A percentile compares a stretch with the other conserved stretches of the same genome.
phyloP scores from a whole-genome alignment of 2,329 filamentous ascomycete species.

The Penicillium sp. region DNA sequence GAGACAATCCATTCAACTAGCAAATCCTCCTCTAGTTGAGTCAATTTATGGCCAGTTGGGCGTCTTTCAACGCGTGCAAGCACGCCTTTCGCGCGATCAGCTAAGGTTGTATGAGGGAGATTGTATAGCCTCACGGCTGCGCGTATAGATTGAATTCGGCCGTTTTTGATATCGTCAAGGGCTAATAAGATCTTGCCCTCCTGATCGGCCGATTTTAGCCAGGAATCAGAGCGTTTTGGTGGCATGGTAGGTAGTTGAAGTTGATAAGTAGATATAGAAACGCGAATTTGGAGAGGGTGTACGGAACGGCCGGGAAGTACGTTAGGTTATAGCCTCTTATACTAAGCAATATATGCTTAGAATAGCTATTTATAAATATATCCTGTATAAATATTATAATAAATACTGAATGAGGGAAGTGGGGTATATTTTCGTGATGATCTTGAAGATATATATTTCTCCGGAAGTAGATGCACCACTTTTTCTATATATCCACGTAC shows the following conservation, averaged over 20 bases:
- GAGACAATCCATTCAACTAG: not conserved
- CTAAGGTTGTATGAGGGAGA: not conserved
- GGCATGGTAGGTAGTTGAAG: not conserved
- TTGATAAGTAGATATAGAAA: not conserved
- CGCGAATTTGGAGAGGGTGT: not conserved
- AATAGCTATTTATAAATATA: no score
- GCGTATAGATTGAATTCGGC: conserved; percentile 2
- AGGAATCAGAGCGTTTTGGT: not conserved
- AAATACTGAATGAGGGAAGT: no score
- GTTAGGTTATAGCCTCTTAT: not conserved
- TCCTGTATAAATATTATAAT: no score
- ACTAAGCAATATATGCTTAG: no score
- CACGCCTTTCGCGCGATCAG: not conserved
- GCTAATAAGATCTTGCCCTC: no score
- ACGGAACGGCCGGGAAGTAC: not conserved
- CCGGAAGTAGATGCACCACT: no score
- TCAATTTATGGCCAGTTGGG: no score
- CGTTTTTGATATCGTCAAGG: conserved; percentile 5
- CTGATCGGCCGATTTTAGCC: not conserved
- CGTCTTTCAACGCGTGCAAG: not conserved
- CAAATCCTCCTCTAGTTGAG: conserved; percentile 2
- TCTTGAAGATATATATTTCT: no score
- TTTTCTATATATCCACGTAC: no score
- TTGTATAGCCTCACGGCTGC: not conserved
- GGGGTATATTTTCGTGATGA: no score